Base-by-base conservation (phyloP, 495 filamentous ascomycete genomes). In the Penicillium ucsense region DNA sequence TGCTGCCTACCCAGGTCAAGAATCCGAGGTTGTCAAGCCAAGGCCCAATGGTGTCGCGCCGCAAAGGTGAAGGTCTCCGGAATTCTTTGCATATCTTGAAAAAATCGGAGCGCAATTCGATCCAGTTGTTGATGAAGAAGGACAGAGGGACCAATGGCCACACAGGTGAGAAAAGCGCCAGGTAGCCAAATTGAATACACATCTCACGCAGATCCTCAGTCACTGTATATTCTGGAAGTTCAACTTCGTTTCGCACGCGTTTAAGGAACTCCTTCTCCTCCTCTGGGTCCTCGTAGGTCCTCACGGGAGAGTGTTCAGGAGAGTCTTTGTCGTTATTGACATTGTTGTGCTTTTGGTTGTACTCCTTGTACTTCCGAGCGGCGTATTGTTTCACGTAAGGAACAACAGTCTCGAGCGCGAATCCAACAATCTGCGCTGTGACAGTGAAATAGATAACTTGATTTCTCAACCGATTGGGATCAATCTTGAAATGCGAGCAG, bases 371-470 rank as follows among this genome's bases (percentile, higher is more conserved):
- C 52, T 88, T 84, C 38, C 77, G 78, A 57, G 84, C 79, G 3
- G 79, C 73, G 52, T 74, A 75, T 52, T 89, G 85, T 64, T 94
- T 94, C 12, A 88, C 62, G 55, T 84, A 86, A 0, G 92, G 92
- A 28, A 96, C 82, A 39, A 95, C 75, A 10, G 88, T 80, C 60
- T 98, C 94, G 64, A 91, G 79, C 29, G 77, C 85, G 20, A 95
- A 81, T 48, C 85, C 88, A 49, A 98, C 87, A 38, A 91, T 81
- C 60, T 98, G 92, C 0, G 91, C 92, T 1, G 92, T 97, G 8
- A 97, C 89, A 0, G 92, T 91, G 61, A 95, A 95, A 64, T 97
- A 98, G 55, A 97, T 86, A 47, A 97, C 86, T 64, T 98, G 94
- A 43, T 94, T 91, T 43, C 80, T 83, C 5, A 98, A 76, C 29